phyloP scores from a whole-genome alignment of 176 grass and related monocot genomes.

The Carex parvula region DNA sequence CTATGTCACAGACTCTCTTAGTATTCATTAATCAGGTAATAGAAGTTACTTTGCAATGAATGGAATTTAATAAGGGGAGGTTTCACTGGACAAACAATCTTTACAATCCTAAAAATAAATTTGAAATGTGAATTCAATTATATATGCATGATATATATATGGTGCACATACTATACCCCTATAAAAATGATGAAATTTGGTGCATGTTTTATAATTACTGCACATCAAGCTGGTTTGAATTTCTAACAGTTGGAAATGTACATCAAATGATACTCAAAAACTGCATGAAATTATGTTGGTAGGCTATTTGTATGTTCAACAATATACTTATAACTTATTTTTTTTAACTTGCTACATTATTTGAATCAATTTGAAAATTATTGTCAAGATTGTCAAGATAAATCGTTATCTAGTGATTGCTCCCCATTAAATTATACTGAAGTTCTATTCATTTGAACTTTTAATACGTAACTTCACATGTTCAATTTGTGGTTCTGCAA shows the following conservation, averaged over 20 bases:
- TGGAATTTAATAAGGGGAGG: background rate
- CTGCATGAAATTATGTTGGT: background rate
- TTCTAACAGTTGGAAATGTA: background rate
- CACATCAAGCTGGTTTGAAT: background rate
- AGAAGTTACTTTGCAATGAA: background rate
- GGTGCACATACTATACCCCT: background rate
- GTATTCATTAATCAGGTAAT: conserved; percentile 96
- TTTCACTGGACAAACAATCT: background rate
- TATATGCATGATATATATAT: background rate
- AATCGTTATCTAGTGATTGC: background rate
- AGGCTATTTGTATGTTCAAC: background rate
- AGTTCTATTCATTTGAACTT: background rate
- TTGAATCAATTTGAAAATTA: background rate
- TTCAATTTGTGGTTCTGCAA: background rate
- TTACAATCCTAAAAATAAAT: background rate
- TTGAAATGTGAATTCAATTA: background rate
- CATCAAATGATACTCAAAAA: background rate
- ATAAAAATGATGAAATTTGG: background rate
- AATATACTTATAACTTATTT: background rate
- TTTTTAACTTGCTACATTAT: background rate
- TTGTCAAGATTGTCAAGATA: background rate
- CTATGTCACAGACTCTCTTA: conserved; percentile 76
- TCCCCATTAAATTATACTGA: background rate
- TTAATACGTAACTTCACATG: background rate
- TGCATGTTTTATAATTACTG: background rate